Evolutionary conservation across 2,329 filamentous ascomycete genomes (phyloP).

Genomic region (Scleromitrula shiraiana): DNA sequence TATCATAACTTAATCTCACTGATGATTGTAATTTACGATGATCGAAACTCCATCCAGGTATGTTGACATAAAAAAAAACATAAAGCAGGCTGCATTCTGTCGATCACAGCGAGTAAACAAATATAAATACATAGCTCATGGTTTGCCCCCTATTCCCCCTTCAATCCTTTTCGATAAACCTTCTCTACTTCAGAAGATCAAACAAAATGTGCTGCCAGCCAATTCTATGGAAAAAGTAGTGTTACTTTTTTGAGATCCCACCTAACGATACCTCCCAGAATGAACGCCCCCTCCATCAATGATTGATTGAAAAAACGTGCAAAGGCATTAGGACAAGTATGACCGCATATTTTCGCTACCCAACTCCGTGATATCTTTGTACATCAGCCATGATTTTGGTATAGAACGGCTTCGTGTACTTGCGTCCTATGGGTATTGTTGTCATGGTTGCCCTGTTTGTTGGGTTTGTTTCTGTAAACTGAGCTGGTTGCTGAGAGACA

Average conservation of each 20-base stretch:
- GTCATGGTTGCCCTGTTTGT: conserved; percentile 20
- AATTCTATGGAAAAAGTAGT: conserved; percentile 13
- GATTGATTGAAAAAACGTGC: conserved; percentile 11
- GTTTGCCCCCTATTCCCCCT: too few relatives aligned
- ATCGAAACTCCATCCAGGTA: background rate
- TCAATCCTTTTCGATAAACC: conserved; percentile 5
- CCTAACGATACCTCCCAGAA: conserved; percentile 11
- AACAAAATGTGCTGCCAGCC: conserved; percentile 2
- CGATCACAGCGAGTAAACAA: conserved; percentile 4
- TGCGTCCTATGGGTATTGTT: conserved; percentile 19
- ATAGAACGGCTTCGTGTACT: conserved; percentile 23
- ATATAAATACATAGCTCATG: conserved; percentile 8
- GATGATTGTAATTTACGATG: background rate
- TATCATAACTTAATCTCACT: too few relatives aligned
- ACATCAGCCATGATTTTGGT: conserved; percentile 16
- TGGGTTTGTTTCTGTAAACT: conserved; percentile 18
- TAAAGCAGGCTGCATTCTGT: background rate
- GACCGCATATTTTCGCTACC: conserved; percentile 17
- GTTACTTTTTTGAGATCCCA: conserved; percentile 11
- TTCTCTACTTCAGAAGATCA: background rate
- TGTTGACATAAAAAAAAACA: background rate
- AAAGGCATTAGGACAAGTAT: conserved; percentile 11
- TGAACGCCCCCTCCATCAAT: conserved; percentile 18
- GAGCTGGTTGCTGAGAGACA: conserved; percentile 22
- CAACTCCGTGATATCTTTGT: conserved; percentile 21